These are phyloP conservation scores for Backusella psychrophila DNA, from an alignment of 192 early-diverging fungal species.

Conservation along the genomic window DNA sequence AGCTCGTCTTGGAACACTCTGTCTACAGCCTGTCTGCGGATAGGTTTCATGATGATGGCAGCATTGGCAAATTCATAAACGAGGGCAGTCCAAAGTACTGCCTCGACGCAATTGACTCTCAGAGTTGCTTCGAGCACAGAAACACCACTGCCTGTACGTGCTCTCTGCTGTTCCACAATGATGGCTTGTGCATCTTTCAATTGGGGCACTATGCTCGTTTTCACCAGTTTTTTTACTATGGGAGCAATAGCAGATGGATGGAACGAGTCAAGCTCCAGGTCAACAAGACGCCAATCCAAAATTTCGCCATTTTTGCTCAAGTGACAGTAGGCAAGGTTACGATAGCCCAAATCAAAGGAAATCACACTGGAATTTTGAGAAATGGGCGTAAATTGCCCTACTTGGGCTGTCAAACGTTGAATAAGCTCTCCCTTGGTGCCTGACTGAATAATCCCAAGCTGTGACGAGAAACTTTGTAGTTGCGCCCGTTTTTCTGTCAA, in stretches of 20 bases:
- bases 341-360: slow-evolving; percentile 51
- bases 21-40: slow-evolving; percentile 16
- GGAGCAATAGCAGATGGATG: slow-evolving; percentile 14
- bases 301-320: slow-evolving; percentile 33
- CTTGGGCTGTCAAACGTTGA: not conserved
- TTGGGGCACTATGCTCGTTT: slow-evolving; percentile 5
- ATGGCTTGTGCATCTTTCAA: slow-evolving; percentile 16
- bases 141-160: slow-evolving; percentile 31
- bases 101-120: slow-evolving; percentile 42
- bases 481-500: slow-evolving; percentile 8
- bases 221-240: slow-evolving; percentile 15
- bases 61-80: not conserved
- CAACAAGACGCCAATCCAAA: slow-evolving; percentile 39
- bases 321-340: slow-evolving; percentile 50
- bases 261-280: slow-evolving; percentile 26
- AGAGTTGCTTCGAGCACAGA: slow-evolving; percentile 38
- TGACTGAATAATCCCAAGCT: slow-evolving; percentile 7
- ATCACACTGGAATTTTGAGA: slow-evolving; percentile 32
- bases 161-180: slow-evolving; percentile 44
- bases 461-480: slow-evolving; percentile 4
- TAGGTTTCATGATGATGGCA: slow-evolving; percentile 7
- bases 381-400: not conserved
- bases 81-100: slow-evolving; percentile 39
- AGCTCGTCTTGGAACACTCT: slow-evolving; percentile 2
- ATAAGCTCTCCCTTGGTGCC: slow-evolving; percentile 16